Percentiles rank a stretch among this genome's conserved stretches.
Evolutionary conservation across 75 land plant genomes (phyloP).

Genomic region (Sequoiadendron giganteum): DNA sequence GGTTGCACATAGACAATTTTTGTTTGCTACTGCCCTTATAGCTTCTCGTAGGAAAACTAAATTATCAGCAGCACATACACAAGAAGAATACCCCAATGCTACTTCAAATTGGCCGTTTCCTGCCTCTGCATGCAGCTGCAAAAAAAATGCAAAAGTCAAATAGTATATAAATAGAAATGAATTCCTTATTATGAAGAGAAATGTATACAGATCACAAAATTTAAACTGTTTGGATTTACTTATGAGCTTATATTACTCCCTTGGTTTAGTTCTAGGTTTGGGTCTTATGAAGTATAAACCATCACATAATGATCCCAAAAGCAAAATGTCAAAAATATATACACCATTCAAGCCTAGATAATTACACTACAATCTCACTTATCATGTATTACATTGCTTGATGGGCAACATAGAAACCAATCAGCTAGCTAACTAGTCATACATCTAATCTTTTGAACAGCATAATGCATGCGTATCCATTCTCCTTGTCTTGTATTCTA

Average conservation of each 20-base stretch:
- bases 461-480: background rate
- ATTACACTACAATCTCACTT: background rate
- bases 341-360: background rate
- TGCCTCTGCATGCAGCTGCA: constrained; percentile 91
- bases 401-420: background rate
- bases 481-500: background rate
- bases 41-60: constrained; percentile 72
- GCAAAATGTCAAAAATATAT: background rate
- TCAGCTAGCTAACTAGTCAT: background rate
- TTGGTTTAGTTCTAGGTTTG: background rate
- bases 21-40: constrained; percentile 71
- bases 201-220: background rate
- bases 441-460: background rate
- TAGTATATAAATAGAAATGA: background rate
- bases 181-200: background rate
- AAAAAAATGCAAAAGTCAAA: background rate
- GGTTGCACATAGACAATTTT: constrained; percentile 78
- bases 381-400: background rate
- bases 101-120: constrained; percentile 94
- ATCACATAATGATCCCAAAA: background rate
- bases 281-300: background rate
- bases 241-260: background rate
- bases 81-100: constrained; percentile 47
- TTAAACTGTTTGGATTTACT: background rate
- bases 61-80: constrained; percentile 77